Conservation (phyloP, 768 basidiomycete genomes). For the Lentinula lateritia region DNA sequence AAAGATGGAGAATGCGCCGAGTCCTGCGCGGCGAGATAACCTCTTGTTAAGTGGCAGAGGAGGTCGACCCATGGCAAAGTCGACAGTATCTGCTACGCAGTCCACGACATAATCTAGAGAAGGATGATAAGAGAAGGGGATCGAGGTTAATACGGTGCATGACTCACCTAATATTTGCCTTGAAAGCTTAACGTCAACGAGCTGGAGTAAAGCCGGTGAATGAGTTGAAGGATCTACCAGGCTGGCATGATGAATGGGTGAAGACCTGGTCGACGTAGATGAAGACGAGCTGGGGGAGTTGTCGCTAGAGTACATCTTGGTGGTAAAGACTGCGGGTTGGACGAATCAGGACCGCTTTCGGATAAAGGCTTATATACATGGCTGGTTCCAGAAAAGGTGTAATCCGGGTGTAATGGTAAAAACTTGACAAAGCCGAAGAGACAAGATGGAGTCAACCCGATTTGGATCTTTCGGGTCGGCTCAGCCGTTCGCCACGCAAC, state of each 20-base stretch:
- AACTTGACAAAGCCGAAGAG: background rate
- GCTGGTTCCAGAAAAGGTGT: background rate
- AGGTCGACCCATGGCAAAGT: conserved; percentile 69
- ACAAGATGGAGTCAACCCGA: background rate
- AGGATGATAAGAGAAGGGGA: conserved; percentile 6
- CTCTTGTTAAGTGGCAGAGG: conserved; percentile 49
- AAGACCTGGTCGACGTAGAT: conserved; percentile 6
- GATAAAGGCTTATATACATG: background rate
- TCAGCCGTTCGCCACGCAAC: background rate
- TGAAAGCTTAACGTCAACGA: conserved; percentile 61
- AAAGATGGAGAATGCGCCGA: conserved; percentile 57
- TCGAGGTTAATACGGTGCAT: too few species aligned
- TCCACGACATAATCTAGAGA: conserved; percentile 66
- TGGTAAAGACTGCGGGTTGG: conserved; percentile 13
- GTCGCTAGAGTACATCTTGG: background rate
- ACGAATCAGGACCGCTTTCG: background rate
- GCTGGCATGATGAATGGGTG: conserved; percentile 37
- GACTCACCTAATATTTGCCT: conserved; percentile 59
- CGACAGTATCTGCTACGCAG: conserved; percentile 64
- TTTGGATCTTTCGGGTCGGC: background rate
- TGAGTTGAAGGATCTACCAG: conserved; percentile 63
- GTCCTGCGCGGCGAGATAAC: conserved; percentile 41
- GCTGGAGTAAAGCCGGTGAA: conserved; percentile 60
- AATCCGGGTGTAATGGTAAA: background rate
- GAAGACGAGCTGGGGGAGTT: background rate